These are phyloP conservation scores for Xylaria sp. DNA, from an alignment of 2,329 filamentous ascomycete genomes.

Conservation along the genomic window DNA sequence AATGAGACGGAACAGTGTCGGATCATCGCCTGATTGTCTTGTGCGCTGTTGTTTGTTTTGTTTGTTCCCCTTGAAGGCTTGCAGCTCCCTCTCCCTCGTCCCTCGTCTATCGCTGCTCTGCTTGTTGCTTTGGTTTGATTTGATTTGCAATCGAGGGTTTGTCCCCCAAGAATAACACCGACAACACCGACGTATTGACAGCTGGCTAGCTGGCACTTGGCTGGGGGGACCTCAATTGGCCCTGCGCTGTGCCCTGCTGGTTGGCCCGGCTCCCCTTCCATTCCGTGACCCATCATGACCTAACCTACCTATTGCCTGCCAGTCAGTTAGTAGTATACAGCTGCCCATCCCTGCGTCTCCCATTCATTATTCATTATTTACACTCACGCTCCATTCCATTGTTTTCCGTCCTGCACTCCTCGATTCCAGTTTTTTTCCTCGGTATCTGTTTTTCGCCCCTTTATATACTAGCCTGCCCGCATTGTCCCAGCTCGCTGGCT, in stretches of 20 bases:
- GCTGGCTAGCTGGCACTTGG: slow-evolving; percentile 30
- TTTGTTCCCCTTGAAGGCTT: neutral
- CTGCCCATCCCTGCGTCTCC: neutral
- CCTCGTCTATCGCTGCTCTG: neutral
- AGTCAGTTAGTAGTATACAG: too few relatives aligned
- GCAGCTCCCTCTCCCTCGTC: neutral
- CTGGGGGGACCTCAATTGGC: slow-evolving; percentile 15
- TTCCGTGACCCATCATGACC: neutral
- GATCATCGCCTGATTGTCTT: slow-evolving; percentile 12
- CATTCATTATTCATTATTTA: slow-evolving; percentile 26
- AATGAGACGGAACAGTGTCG: slow-evolving; percentile 20
- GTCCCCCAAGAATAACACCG: neutral
- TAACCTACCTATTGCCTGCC: neutral
- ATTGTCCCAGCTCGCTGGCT: slow-evolving; percentile 13
- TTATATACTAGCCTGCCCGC: slow-evolving; percentile 31
- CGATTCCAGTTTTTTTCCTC: slow-evolving; percentile 3
- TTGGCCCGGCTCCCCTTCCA: slow-evolving; percentile 14
- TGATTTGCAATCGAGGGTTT: neutral
- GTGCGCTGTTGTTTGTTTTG: slow-evolving; percentile 1
- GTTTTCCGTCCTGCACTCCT: slow-evolving; percentile 19
- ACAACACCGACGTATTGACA: slow-evolving; percentile 24
- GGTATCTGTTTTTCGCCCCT: neutral
- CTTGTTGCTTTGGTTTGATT: too few relatives aligned
- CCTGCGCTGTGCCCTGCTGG: slow-evolving; percentile 3
- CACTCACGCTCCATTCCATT: slow-evolving; percentile 22